Percentiles rank a stretch among this genome's conserved stretches.
Evolutionary conservation across 73 alveolate genomes (phyloP).

Genomic region (Blepharisma stoltei): DNA sequence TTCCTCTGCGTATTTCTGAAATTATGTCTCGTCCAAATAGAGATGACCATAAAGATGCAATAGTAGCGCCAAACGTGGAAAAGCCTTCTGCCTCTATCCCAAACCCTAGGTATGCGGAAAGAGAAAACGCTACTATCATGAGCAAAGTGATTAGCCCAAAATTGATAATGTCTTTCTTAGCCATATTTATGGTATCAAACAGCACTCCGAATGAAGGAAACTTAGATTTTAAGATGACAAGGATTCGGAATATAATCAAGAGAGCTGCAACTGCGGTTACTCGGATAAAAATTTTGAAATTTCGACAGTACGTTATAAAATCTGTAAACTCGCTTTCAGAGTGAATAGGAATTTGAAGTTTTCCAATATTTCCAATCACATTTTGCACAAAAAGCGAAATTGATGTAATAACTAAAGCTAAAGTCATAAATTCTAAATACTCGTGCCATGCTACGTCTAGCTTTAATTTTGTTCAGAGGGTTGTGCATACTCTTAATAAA

Average conservation of each 20-base stretch:
- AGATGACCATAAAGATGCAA: constrained; percentile 29
- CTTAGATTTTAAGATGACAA: constrained; percentile 46
- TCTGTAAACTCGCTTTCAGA: constrained; percentile 32
- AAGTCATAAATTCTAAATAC: constrained; percentile 35
- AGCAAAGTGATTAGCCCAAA: constrained; percentile 38
- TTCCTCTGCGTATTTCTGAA: constrained; percentile 29
- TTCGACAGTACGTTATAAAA: constrained; percentile 19
- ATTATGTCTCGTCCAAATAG: constrained; percentile 23
- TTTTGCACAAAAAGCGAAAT: constrained; percentile 9
- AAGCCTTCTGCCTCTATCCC: constrained; percentile 35
- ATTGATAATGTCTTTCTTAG: constrained; percentile 47
- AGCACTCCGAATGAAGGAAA: constrained; percentile 76
- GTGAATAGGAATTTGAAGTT: constrained; percentile 35
- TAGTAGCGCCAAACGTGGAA: constrained; percentile 25
- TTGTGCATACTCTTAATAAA: constrained; percentile 17
- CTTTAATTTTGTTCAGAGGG: constrained; percentile 15
- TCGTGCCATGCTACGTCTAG: constrained; percentile 30
- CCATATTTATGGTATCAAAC: constrained; percentile 59
- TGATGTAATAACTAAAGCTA: constrained; percentile 32
- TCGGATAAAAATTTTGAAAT: constrained; percentile 29
- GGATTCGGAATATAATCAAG: constrained; percentile 43
- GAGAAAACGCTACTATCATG: constrained; percentile 25
- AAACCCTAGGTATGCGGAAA: constrained; percentile 38
- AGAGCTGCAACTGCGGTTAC: constrained; percentile 43
- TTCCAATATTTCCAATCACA: constrained; percentile 19